Evolutionary conservation across 116 monocot genomes (phyloP), one percentile per base, ranked within the genome.

Genomic region (Iris pallida): DNA sequence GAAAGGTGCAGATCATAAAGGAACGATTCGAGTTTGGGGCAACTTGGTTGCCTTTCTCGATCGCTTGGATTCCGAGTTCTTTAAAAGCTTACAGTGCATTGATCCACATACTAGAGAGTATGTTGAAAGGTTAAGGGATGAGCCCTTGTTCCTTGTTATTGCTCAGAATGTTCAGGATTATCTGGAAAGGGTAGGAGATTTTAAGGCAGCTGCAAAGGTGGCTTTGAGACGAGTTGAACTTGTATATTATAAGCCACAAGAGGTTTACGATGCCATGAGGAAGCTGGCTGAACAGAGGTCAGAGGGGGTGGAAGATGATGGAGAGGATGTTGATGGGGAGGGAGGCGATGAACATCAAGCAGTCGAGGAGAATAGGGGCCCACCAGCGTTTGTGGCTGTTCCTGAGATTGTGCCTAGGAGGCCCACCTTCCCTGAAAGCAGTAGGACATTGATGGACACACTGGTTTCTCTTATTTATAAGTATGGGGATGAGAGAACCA

Each of bases 91-190:
- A 55, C 97, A 97, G 64, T 86, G 84, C 20, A 97, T 76, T 48
- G 97, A 97, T 76, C 97, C 97, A 8, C 91, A 97, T 64, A 92
- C 97, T 18, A 82, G 75, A 51, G 92, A 97, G 42, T 97, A 97
- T 76, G 78, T 85, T 54, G 81, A 90, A 75, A 89, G 97, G 79
- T 89, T 92, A 3, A 80, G 92, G 72, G 97, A 97, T 70, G 97
- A 97, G 49, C 97, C 97, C 0, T 60, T 90, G 66, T 85, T 97
- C 63, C 78, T 76, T 43, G 89, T 90, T 68, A 66, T 97, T 65
- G 92, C 90, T 15, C 90, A 97, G 49, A 92, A 97, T 70, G 83
- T 92, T 44, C 97, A 92, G 59, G 78, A 69, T 15, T 97, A 97
- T 57, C 63, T 97, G 41, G 90, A 97, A 62, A 76, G 82, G 44